Conservation (phyloP, 2,329 filamentous ascomycete species). For the Elsinoe arachidis region DNA sequence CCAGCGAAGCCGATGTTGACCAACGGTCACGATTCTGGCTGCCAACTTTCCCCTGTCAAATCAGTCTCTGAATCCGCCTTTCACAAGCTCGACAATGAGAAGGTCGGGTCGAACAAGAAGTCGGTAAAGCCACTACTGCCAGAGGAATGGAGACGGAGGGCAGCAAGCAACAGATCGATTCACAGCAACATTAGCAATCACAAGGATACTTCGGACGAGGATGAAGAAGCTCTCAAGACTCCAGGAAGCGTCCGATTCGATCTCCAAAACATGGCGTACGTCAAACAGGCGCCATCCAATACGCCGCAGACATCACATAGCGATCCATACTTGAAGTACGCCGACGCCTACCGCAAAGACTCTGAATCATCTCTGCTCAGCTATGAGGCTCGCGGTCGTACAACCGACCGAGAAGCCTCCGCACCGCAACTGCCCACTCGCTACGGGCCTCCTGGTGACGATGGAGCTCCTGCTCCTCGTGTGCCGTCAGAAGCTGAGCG, state of each 20-base stretch:
- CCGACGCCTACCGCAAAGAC: slow-evolving; percentile 11
- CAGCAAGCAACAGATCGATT: slow-evolving; percentile 15
- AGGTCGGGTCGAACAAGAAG: slow-evolving; percentile 13
- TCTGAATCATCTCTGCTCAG: background rate
- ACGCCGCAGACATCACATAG: background rate
- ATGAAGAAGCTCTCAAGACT: slow-evolving; percentile 12
- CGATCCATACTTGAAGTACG: background rate
- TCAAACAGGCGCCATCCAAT: background rate
- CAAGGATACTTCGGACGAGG: background rate
- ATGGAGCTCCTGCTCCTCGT: background rate
- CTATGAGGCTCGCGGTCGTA: slow-evolving; percentile 18
- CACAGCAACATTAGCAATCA: slow-evolving; percentile 11
- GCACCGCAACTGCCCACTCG: background rate
- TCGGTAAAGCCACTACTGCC: slow-evolving; percentile 20
- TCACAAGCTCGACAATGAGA: slow-evolving; percentile 18
- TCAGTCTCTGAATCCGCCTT: background rate
- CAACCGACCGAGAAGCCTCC: slow-evolving; percentile 9
- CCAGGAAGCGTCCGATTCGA: background rate
- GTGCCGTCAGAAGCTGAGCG: slow-evolving; percentile 10
- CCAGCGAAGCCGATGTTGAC: background rate
- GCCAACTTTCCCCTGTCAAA: background rate
- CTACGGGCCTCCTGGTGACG: background rate
- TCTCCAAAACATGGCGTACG: background rate
- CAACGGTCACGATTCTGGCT: background rate
- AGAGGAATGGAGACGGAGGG: slow-evolving; percentile 25